A percentile compares a stretch with the other conserved stretches of the same genome.
These are phyloP conservation scores for Pythium plurisporium DNA, from an alignment of 352 stramenopile genomes.

Conservation along the genomic window DNA sequence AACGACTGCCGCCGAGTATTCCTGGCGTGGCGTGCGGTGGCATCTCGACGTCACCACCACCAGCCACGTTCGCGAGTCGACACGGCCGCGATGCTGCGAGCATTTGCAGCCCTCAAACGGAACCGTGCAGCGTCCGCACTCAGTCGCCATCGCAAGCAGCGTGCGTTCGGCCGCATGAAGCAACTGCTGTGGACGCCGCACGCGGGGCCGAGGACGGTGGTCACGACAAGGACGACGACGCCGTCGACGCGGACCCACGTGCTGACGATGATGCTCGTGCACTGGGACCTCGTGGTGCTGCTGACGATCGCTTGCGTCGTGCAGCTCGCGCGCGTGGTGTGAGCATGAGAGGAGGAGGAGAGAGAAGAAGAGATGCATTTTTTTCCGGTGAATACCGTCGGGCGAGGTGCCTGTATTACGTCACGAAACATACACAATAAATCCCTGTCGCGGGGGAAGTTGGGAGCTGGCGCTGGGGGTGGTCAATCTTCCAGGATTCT, in stretches of 20 bases:
- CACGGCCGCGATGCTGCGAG: conserved; percentile 34
- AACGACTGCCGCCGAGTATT: conserved; percentile 30
- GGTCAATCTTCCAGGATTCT: not conserved
- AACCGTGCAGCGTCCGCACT: conserved; percentile 25
- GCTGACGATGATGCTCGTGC: conserved; percentile 7
- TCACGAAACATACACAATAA: too few species aligned
- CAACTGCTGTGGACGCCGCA: not conserved
- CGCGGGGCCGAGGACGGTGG: not conserved
- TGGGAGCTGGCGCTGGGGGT: not conserved
- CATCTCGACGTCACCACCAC: too few species aligned
- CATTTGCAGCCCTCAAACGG: conserved; percentile 43
- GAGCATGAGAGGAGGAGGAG: not conserved
- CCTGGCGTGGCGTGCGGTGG: conserved; percentile 11
- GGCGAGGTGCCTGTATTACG: too few species aligned
- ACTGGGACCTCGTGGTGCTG: conserved; percentile 25
- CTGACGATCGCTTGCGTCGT: conserved; percentile 9
- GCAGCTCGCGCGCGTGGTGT: conserved; percentile 3
- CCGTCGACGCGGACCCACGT: not conserved
- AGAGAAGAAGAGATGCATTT: not conserved
- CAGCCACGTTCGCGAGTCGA: too few species aligned
- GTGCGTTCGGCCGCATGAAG: conserved; percentile 43
- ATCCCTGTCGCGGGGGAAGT: too few species aligned
- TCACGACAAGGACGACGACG: not conserved
- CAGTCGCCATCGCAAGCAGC: conserved; percentile 34
- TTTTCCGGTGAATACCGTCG: too few species aligned